A percentile compares a stretch with the other conserved stretches of the same genome.
Conservation (phyloP, 805 yeast species). For the Zygoascus bituminiphila region DNA sequence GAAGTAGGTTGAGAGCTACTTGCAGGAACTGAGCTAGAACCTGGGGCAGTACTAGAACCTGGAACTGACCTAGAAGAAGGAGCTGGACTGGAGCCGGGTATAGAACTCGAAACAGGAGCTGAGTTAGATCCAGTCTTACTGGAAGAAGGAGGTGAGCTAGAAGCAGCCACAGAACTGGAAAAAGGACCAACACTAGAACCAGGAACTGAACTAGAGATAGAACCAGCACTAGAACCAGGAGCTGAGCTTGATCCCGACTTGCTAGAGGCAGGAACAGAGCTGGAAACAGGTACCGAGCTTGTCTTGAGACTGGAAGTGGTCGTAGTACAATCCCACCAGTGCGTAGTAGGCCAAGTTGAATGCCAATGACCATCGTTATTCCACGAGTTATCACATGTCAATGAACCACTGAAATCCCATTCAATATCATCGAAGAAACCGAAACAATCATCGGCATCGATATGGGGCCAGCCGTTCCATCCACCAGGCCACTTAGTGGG, state of each 20-base stretch:
- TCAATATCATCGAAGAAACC: not conserved
- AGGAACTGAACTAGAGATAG: not conserved
- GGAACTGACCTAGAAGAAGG: constrained; percentile 7
- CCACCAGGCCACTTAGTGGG: not conserved
- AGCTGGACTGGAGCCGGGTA: not conserved
- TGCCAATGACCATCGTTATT: too few relatives aligned
- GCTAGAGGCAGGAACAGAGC: not conserved
- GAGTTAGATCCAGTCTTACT: constrained; percentile 1
- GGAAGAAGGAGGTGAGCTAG: constrained; percentile 5
- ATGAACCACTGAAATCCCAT: not conserved
- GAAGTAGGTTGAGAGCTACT: constrained; percentile 3
- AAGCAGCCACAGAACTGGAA: not conserved
- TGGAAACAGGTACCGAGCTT: not conserved
- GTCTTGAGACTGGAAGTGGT: not conserved
- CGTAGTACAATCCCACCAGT: too few relatives aligned
- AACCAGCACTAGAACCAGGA: not conserved
- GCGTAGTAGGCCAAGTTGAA: too few relatives aligned
- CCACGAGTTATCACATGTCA: too few relatives aligned
- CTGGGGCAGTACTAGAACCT: not conserved
- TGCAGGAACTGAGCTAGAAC: not conserved
- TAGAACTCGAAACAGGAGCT: not conserved
- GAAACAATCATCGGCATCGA: not conserved
- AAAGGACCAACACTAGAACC: not conserved
- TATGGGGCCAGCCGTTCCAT: not conserved
- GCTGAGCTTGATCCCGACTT: not conserved